Percentiles rank a stretch among this genome's conserved stretches.
phyloP scores from a whole-genome alignment of 1,139 yeast species.

The Lodderomyces oxycetoniae region DNA sequence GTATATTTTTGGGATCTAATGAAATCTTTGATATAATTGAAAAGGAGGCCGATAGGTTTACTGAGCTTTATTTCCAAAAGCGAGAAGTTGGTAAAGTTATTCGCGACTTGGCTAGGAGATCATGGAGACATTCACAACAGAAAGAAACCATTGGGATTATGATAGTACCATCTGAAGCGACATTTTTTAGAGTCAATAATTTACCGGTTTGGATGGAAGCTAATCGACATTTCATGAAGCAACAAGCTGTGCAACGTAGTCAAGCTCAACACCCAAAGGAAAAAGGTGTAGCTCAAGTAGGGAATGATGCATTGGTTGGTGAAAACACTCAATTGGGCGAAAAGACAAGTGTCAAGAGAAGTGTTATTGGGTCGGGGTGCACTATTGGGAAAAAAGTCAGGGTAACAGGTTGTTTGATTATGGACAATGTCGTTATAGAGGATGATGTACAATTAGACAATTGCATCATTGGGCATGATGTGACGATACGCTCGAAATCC shows the following conservation, averaged over 20 bases:
- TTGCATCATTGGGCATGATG: conserved; percentile 76
- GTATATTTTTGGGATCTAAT: conserved; percentile 70
- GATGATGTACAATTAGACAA: conserved; percentile 88
- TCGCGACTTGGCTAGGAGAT: conserved; percentile 82
- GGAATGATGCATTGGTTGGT: conserved; percentile 81
- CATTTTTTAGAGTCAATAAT: conserved; percentile 73
- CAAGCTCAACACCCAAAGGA: conserved; percentile 29
- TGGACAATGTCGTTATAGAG: conserved; percentile 66
- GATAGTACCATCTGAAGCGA: conserved; percentile 58
- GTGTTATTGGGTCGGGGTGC: conserved; percentile 77
- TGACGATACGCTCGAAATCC: conserved; percentile 53
- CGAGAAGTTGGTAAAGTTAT: conserved; percentile 65
- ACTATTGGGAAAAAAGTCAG: conserved; percentile 80
- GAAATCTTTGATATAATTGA: conserved; percentile 42
- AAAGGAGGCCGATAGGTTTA: conserved; percentile 28
- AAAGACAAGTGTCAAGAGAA: conserved; percentile 73
- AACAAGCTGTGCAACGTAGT: conserved; percentile 23
- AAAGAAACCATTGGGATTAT: conserved; percentile 62
- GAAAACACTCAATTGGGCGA: conserved; percentile 58
- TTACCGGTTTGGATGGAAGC: conserved; percentile 84
- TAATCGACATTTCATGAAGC: conserved; percentile 71
- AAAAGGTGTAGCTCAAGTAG: conserved; percentile 72
- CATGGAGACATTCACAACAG: conserved; percentile 75
- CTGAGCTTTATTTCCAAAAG: conserved; percentile 34
- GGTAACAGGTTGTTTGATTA: conserved; percentile 77